Evolutionary conservation across 805 yeast species (phyloP).

Genomic region (Saturnispora sekii): DNA sequence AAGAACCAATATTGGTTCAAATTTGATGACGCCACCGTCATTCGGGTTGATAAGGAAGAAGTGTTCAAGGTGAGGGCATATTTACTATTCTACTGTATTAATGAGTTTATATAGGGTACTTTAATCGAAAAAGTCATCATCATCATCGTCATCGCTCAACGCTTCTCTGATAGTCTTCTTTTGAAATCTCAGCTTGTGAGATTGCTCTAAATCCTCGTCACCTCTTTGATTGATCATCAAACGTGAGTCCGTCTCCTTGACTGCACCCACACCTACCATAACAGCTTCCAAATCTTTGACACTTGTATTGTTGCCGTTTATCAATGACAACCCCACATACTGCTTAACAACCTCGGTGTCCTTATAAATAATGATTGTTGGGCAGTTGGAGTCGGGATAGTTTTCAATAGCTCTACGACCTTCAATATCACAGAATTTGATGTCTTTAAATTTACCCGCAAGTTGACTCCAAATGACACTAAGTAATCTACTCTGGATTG

Average conservation of each 20-base stretch:
- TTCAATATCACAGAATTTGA: constrained; percentile 89
- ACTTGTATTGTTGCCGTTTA: constrained; percentile 78
- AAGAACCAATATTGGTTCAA: constrained; percentile 72
- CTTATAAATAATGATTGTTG: constrained; percentile 77
- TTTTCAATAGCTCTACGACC: constrained; percentile 85
- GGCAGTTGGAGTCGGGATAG: constrained; percentile 85
- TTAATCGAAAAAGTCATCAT: constrained; percentile 41
- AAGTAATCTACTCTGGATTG: constrained; percentile 65
- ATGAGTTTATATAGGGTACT: constrained; percentile 22
- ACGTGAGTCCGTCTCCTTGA: constrained; percentile 58
- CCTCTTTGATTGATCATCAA: constrained; percentile 45
- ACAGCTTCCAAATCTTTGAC: constrained; percentile 63
- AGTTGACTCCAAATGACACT: constrained; percentile 43
- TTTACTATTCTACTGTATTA: constrained; percentile 58
- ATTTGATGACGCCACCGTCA: constrained; percentile 82
- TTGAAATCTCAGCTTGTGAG: constrained; percentile 43
- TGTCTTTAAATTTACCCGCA: constrained; percentile 64
- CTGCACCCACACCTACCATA: constrained; percentile 57
- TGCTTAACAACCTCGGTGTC: constrained; percentile 75
- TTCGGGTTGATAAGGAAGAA: constrained; percentile 51
- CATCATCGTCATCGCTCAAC: constrained; percentile 26
- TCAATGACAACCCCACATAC: constrained; percentile 62
- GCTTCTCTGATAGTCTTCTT: constrained; percentile 44
- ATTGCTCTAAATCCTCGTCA: constrained; percentile 49
- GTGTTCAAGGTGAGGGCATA: constrained; percentile 73